Conservation (phyloP, 371 early-diverging fungal species). For the Batrachochytrium dendrobatidis region DNA sequence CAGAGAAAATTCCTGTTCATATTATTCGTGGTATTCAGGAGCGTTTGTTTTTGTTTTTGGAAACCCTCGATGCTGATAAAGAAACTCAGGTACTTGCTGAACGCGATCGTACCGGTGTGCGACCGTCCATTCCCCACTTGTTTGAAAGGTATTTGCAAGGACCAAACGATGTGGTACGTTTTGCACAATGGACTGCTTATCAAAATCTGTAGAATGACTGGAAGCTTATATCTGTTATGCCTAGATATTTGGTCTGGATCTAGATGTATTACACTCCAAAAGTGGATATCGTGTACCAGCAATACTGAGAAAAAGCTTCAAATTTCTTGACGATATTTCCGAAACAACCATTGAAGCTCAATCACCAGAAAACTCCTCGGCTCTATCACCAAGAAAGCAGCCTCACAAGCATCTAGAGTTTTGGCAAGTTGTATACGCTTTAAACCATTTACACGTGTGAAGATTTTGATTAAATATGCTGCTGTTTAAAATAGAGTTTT, state of each 20-base stretch:
- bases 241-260: neutral
- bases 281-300: neutral
- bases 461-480: neutral
- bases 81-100: constrained; percentile 31
- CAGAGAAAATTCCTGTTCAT: constrained; percentile 12
- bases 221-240: neutral
- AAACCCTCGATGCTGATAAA: constrained; percentile 23
- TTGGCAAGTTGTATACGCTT: neutral
- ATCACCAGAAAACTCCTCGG: no score
- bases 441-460: neutral
- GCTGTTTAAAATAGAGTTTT: no score
- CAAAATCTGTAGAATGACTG: constrained; percentile 6
- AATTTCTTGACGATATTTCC: neutral
- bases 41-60: constrained; percentile 21
- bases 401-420: neutral
- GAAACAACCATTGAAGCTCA: neutral
- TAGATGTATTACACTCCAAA: neutral
- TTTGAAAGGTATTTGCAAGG: constrained; percentile 8
- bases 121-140: constrained; percentile 9
- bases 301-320: neutral
- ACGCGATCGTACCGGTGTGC: constrained; percentile 24
- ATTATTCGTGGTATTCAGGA: constrained; percentile 11
- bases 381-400: neutral
- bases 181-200: constrained; percentile 9
- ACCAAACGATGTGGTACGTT: constrained; percentile 2